Evolutionary conservation across 306 rosid species (phyloP), one percentile per base, ranked within the genome.

Genomic region (Lathyrus tuberosus): DNA sequence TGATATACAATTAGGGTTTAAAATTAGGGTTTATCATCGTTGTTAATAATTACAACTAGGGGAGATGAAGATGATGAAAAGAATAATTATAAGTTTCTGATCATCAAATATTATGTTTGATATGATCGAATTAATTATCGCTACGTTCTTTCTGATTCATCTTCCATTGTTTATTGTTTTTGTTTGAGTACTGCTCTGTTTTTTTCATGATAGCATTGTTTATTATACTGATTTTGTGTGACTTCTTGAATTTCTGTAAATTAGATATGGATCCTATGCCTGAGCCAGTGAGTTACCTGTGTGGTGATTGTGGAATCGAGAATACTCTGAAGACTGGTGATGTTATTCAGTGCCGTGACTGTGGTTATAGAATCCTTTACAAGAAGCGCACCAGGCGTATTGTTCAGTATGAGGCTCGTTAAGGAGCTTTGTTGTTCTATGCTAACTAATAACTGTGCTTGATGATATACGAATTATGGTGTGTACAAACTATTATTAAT

Each of bases 301-400:
- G 68, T 73, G 72, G 77, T 90, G 98, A 94, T 71, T 94, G 98
- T 77, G 98, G 98, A 6, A 81, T 83, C 88, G 98, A 94, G 80
- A 91, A 83, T 40, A 86, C 94, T 5, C 76, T 94, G 74, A 94
- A 94, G 79, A 87, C 91, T 0, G 96, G 96, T 12, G 98, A 94
- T 14, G 98, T 90, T 51, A 94, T 90, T 30, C 97, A 91, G 83
- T 94, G 97, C 70, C 92, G 98, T 0, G 98, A 94, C 73, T 94
- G 98, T 40, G 98, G 97, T 54, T 94, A 94, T 69, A 86, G 97
- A 30, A 94, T 94, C 64, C 86, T 94, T 20, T 94, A 94, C 88
- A 90, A 94, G 91, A 94, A 94, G 85, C 98, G 97, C 75, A 94
- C 98, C 44, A 95, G 98, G 0, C 68, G 51, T 11, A 40, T 62